phyloP scores from a whole-genome alignment of 2,329 filamentous ascomycete species.

The Camptophora hylomeconis region DNA sequence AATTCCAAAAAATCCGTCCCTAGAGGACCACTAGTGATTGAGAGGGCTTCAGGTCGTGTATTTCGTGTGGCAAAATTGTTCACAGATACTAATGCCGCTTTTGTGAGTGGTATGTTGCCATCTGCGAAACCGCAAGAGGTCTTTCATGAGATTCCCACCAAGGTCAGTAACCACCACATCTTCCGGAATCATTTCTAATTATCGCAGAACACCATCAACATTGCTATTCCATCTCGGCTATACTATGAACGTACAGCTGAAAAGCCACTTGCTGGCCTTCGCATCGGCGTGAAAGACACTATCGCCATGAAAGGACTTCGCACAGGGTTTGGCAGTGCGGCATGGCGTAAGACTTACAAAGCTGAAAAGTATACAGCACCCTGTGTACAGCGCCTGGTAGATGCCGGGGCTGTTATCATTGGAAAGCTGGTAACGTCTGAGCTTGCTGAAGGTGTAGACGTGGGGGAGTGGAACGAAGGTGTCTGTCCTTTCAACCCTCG shows the following conservation, averaged over 20 bases:
- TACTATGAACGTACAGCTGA: slow-evolving; percentile 3
- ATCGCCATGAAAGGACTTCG: slow-evolving; percentile 11
- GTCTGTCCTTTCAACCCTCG: slow-evolving; percentile 27
- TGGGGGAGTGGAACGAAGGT: slow-evolving; percentile 21
- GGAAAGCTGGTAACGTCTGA: slow-evolving; percentile 14
- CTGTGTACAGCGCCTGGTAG: slow-evolving; percentile 10
- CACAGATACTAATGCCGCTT: slow-evolving; percentile 10
- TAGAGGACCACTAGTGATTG: slow-evolving; percentile 11
- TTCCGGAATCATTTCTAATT: not conserved
- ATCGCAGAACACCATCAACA: not conserved
- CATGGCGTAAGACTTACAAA: slow-evolving; percentile 10
- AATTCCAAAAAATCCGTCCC: slow-evolving; percentile 7
- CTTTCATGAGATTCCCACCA: slow-evolving; percentile 5
- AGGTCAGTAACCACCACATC: not conserved
- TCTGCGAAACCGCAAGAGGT: slow-evolving; percentile 3
- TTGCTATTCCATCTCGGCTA: slow-evolving; percentile 12
- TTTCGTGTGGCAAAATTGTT: slow-evolving; percentile 8
- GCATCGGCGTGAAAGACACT: slow-evolving; percentile 14
- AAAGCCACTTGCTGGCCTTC: slow-evolving; percentile 10
- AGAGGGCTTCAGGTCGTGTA: slow-evolving; percentile 9
- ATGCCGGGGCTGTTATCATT: slow-evolving; percentile 13
- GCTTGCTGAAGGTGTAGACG: slow-evolving; percentile 13
- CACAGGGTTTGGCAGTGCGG: slow-evolving; percentile 11
- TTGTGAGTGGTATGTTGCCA: slow-evolving; percentile 8
- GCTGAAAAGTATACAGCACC: slow-evolving; percentile 10